A percentile compares a stretch with the other conserved stretches of the same genome.
Conservation (phyloP, 208 protist species). For the Tritrichomonas musculus region DNA sequence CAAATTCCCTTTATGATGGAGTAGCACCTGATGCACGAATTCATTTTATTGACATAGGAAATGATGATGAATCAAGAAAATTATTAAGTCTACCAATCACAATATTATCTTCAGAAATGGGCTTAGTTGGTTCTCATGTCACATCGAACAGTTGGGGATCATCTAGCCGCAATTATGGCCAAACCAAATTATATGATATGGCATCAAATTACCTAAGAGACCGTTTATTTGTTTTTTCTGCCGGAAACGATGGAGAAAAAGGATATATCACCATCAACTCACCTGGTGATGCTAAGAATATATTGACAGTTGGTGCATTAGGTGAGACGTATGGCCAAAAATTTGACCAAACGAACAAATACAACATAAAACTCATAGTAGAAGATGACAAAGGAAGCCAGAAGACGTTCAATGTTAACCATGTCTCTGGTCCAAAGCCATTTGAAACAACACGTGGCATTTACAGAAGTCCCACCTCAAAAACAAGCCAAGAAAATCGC, state of each 20-base stretch:
- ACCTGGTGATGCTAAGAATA: background rate
- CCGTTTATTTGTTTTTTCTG: background rate
- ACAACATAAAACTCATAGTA: background rate
- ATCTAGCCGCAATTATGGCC: background rate
- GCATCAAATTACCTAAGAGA: background rate
- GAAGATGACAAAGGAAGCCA: background rate
- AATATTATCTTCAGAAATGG: background rate
- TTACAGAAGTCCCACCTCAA: background rate
- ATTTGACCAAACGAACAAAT: background rate
- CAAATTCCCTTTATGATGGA: background rate
- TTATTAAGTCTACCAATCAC: background rate
- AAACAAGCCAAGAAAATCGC: background rate
- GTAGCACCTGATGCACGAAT: background rate
- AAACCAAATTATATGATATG: background rate
- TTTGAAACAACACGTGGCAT: background rate
- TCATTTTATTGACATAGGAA: background rate
- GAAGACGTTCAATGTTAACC: background rate
- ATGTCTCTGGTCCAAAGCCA: no score
- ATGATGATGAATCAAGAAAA: no score
- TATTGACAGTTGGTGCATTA: background rate
- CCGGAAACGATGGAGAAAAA: background rate
- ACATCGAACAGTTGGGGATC: background rate
- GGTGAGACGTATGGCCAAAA: background rate
- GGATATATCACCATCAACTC: background rate
- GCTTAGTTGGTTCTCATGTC: background rate